phyloP scores from a whole-genome alignment of 345 rosid genomes.

The Populus davidiana region DNA sequence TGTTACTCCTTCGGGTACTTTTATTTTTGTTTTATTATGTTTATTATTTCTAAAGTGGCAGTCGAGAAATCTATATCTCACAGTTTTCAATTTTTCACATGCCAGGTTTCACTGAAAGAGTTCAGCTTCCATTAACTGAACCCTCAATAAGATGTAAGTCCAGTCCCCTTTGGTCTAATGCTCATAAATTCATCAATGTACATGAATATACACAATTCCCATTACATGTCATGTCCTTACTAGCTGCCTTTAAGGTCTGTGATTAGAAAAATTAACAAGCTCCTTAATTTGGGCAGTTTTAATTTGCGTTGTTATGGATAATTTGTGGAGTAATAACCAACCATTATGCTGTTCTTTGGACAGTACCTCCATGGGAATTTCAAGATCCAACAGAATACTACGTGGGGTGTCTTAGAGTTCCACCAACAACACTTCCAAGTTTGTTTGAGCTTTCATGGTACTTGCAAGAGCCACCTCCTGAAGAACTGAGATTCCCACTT shows the following conservation, averaged over 20 bases:
- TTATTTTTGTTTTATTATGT: constrained; percentile 7
- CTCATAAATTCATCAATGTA: not conserved
- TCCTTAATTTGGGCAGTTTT: no score
- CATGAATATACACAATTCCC: not conserved
- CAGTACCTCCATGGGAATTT: constrained; percentile 60
- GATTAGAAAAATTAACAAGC: not conserved
- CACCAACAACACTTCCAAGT: constrained; percentile 59
- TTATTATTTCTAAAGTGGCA: not conserved
- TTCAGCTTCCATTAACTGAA: constrained; percentile 56
- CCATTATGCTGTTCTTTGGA: not conserved
- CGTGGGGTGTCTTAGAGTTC: constrained; percentile 58
- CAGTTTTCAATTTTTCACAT: not conserved
- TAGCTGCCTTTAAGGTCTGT: not conserved
- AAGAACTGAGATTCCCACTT: constrained; percentile 73
- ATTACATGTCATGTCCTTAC: not conserved
- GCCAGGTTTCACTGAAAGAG: constrained; percentile 55
- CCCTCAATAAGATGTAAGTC: constrained; percentile 56
- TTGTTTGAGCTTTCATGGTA: constrained; percentile 80
- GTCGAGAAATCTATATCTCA: constrained; percentile 26
- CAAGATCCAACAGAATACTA: constrained; percentile 89
- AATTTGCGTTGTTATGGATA: no score
- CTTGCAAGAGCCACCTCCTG: constrained; percentile 87
- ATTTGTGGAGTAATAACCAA: no score
- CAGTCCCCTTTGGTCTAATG: not conserved
- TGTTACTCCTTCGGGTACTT: constrained; percentile 48